Evolutionary conservation across 805 yeast species (phyloP).

Genomic region (Metahyphopichia silvanorum): DNA sequence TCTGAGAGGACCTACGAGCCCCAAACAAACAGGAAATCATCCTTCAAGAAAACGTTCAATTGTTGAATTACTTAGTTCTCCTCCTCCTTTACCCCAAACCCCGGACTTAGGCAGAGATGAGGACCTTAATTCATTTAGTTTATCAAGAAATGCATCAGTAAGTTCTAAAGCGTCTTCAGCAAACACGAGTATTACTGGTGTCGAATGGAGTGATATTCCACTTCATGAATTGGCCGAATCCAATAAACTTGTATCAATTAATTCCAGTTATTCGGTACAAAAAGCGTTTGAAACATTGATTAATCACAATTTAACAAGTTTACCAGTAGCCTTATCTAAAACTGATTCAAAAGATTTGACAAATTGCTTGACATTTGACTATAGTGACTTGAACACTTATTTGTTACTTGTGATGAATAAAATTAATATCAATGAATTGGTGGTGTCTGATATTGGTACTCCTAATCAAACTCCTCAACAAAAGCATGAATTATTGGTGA

Average conservation of each 20-base stretch:
- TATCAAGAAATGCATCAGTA: constrained; percentile 34
- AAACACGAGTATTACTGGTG: constrained; percentile 9
- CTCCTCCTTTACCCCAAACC: constrained; percentile 56
- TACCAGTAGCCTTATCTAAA: constrained; percentile 62
- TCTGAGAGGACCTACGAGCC: constrained; percentile 16
- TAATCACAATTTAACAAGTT: constrained; percentile 71
- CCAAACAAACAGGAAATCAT: constrained; percentile 6
- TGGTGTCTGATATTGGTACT: constrained; percentile 23
- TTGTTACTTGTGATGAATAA: constrained; percentile 81
- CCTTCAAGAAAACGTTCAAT: constrained; percentile 57
- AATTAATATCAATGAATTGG: constrained; percentile 37
- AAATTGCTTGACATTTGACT: constrained; percentile 84
- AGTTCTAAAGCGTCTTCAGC: constrained; percentile 22
- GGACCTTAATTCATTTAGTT: constrained; percentile 34
- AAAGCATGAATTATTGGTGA: constrained; percentile 38
- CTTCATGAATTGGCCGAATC: constrained; percentile 73
- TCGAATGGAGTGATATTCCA: constrained; percentile 72
- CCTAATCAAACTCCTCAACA: constrained; percentile 19
- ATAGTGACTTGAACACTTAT: constrained; percentile 85
- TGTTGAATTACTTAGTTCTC: constrained; percentile 71
- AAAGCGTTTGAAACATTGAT: constrained; percentile 80
- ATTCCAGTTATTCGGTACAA: constrained; percentile 71
- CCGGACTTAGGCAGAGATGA: constrained; percentile 12
- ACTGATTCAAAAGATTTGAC: constrained; percentile 48
- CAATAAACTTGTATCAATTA: constrained; percentile 70